Evolutionary conservation across 192 early-diverging fungal genomes (phyloP).

Genomic region (Coemansia sp.): DNA sequence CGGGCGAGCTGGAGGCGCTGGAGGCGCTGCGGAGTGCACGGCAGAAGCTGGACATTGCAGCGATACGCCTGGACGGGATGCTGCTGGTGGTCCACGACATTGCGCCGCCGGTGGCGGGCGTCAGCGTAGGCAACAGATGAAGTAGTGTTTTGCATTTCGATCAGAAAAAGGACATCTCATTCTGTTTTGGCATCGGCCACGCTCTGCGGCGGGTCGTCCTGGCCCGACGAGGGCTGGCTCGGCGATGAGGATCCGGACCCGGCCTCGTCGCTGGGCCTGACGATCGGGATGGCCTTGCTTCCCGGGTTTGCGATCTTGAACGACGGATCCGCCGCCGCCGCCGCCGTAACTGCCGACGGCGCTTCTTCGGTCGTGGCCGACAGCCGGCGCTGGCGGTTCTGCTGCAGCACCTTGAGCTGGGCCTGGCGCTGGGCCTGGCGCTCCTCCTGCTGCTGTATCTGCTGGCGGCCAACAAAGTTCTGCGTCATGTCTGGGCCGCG

Average conservation of each 20-base stretch:
- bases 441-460: slow-evolving; percentile 45
- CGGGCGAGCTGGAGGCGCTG: slow-evolving; percentile 49
- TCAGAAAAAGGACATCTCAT: background rate
- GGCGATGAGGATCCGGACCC: background rate
- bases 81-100: slow-evolving; percentile 39
- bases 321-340: slow-evolving; percentile 12
- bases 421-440: slow-evolving; percentile 44
- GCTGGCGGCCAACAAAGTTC: slow-evolving; percentile 63
- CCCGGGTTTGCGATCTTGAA: slow-evolving; percentile 42
- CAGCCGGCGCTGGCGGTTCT: slow-evolving; percentile 48
- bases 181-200: background rate
- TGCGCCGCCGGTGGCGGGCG: background rate
- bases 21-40: slow-evolving; percentile 29
- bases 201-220: background rate
- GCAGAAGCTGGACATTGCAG: slow-evolving; percentile 48
- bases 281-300: slow-evolving; percentile 46
- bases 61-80: slow-evolving; percentile 38
- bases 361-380: slow-evolving; percentile 33
- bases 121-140: no score
- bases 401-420: slow-evolving; percentile 47
- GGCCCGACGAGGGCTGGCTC: background rate
- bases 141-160: background rate
- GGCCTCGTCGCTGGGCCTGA: slow-evolving; percentile 18
- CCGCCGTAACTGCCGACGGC: background rate
- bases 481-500: slow-evolving; percentile 65